Base-by-base conservation (phyloP, 2,329 filamentous ascomycete species). In the Paraphaeosphaeria minitans region DNA sequence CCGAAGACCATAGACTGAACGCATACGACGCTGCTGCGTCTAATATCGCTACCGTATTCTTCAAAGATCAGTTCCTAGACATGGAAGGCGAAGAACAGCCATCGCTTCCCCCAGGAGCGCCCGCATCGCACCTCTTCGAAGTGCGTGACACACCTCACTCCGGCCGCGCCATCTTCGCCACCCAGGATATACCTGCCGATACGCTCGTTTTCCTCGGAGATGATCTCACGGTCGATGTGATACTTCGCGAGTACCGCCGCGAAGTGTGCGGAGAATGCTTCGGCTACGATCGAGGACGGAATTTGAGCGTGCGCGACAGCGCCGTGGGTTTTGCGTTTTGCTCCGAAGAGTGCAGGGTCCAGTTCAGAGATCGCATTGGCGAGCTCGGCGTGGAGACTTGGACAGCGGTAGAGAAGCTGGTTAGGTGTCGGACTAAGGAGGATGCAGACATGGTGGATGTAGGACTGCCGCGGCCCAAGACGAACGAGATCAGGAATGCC, bases 261-360 rank as follows among this genome's bases (percentile, higher is more conserved):
- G 81, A 83, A 70, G 80, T 82, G 12, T 83, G 81, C 67, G 80
- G 76, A 0, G 70, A 77, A 27, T 83, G 81, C 65, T 82, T 83
- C 56, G 55, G 58, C 21, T 83, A 82, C 65, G 76, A 82, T 31
- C 69, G 76, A 22, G 81, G 81, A 1, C 72, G 78, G 3, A 77
- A 76, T 45, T 66, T 80, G 57, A 66, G 67, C 6, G 67, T 81
- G 5, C 74, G 77, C 16, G 76, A 80, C 39, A 60, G 66, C 46
- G 64, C 58, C 1, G 68, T 75, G 22, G 79, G 79, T 3, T 79
- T 80, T 59, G 77, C 76, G 0, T 83, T 81, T 54, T 83, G 81
- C 66, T 69, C 69, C 0, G 49, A 58, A 5, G 59, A 62, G 2
- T 83, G 81, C 60, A 68, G 71, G 31, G 52, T 56, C 3, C 50